Evolutionary conservation across 208 protist species (phyloP), one percentile per base, ranked within the genome.

Genomic region (Phytomonas serpens): DNA sequence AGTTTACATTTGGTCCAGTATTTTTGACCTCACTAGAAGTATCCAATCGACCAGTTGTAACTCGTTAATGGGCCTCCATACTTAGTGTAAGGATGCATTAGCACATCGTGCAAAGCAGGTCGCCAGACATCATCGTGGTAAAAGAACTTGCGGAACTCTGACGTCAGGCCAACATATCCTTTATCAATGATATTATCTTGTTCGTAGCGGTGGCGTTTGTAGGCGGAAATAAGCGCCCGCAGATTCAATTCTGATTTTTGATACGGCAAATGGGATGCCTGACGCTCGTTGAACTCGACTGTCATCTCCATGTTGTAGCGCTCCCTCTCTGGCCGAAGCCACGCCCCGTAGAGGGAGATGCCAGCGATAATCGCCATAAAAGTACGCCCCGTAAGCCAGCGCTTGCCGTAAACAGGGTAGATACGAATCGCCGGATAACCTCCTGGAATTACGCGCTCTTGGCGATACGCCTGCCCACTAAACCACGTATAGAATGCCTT

Each of bases 51-150:
- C 92, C 92, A 96, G 79, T 96, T 96, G 83, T 96, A 96, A 69
- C 89, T 94, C 36, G 77, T 85, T 14, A 90, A 13, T 1, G 89
- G 88, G n/a, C 92, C 89, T 32, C 92, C 92, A 70, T 87, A 94
- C 78, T 92, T 93, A 32, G 79, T 77, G 62, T 90, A 94, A 3
- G 89, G 92, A 71, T 96, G 89, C 86, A 92, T 80, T n/a, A 96
- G 75, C 77, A 94, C 89, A 67, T 96, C 92, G 75, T 94, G 86
- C 71, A 96, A 72, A 30, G 78, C 76, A 29, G 92, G 92, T 62
- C 92, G 89, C 88, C 89, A 96, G n/a, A 96, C 92, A 65, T 96
- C 92, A 65, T 88, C 87, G 79, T 96, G 92, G 77, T 96, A 96
- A 77, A 96, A 96, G 78, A 96, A 96, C 78, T 96, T 96, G 23